Evolutionary conservation across 768 basidiomycete genomes (phyloP), one percentile per base, ranked within the genome.

Genomic region (Calocybe cyanea): DNA sequence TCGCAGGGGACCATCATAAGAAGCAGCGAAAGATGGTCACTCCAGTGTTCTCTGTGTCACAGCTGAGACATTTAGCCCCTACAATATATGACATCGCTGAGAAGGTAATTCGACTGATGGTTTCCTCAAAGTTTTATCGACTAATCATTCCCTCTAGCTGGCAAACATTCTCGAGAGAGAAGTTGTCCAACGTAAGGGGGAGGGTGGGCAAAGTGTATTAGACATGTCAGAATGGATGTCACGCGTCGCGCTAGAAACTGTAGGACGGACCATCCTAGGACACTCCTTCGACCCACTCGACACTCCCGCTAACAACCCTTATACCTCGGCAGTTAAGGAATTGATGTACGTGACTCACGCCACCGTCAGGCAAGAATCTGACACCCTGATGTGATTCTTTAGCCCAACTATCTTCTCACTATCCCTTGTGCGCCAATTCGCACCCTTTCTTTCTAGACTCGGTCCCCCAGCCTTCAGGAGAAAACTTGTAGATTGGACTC

Each of bases 181-280:
- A 45, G 40, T 53, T 35, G 39, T 23, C 18, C 56, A 38, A 35
- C 38, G 41, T 15, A 31, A 35, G 18, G 21, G 38, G 14, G 17
- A 39, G 32, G 37, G 41, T 17, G 52, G 42, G 21, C 52, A 50
- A 28, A 49, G 57, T 37, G 56, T 69, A 19, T 52, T 77, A 11
- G 69, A 75, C 45, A 71, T 77, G 68, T 68, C 70, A 3, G 68
- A 73, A 45, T 75, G 72, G 70, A 64, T 71, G 59, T 70, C 64
- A 17, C 65, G 74, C 15, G 65, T 70, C 4, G 68, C 75, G 13
- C 60, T 76, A 6, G 73, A 75, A 50, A 60, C 65, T 0, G 65
- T 73, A 10, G 75, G 73, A 11, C 66, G 67, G 49, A 65, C 70
- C 3, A 62, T 75, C 18, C 59, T 76, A 1, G 71, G 69, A 0